These are phyloP conservation scores for Ceratobasidium sp. DNA, from an alignment of 1,284 basidiomycete genomes.

Conservation along the genomic window DNA sequence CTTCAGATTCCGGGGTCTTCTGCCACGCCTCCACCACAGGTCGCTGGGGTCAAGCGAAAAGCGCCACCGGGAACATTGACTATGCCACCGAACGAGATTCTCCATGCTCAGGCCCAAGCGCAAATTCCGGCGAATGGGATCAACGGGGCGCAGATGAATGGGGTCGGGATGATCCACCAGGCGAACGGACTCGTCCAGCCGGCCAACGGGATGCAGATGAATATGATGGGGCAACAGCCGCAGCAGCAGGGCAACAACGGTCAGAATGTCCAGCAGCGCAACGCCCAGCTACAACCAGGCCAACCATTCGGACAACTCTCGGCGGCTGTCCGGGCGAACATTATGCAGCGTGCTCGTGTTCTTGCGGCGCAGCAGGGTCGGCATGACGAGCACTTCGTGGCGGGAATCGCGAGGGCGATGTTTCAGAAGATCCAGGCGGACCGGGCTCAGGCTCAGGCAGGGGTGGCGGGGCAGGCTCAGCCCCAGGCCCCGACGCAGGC, in stretches of 20 bases:
- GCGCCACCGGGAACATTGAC: conserved; percentile 33
- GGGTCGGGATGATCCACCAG: neutral
- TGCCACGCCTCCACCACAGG: conserved; percentile 34
- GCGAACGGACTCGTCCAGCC: conserved; percentile 15
- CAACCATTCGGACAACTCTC: neutral
- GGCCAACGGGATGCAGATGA: conserved; percentile 24
- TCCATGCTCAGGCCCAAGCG: neutral
- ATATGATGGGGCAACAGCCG: neutral
- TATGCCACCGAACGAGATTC: conserved; percentile 27
- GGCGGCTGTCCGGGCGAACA: neutral
- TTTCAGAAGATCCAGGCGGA: neutral
- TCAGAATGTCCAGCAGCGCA: neutral
- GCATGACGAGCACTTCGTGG: conserved; percentile 21
- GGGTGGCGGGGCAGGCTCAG: too few species aligned
- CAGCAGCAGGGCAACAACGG: conserved; percentile 11
- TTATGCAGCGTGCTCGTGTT: conserved; percentile 13
- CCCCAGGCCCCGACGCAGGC: neutral
- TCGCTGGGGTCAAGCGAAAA: conserved; percentile 40
- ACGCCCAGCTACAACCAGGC: neutral
- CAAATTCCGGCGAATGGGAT: conserved; percentile 16
- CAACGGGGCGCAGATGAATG: conserved; percentile 17
- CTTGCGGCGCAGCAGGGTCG: conserved; percentile 24
- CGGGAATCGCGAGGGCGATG: neutral
- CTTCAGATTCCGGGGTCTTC: conserved; percentile 22
- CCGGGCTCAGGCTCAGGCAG: conserved; percentile 27